phyloP scores from a whole-genome alignment of 306 rosid genomes.

The Gleditsia sinensis region DNA sequence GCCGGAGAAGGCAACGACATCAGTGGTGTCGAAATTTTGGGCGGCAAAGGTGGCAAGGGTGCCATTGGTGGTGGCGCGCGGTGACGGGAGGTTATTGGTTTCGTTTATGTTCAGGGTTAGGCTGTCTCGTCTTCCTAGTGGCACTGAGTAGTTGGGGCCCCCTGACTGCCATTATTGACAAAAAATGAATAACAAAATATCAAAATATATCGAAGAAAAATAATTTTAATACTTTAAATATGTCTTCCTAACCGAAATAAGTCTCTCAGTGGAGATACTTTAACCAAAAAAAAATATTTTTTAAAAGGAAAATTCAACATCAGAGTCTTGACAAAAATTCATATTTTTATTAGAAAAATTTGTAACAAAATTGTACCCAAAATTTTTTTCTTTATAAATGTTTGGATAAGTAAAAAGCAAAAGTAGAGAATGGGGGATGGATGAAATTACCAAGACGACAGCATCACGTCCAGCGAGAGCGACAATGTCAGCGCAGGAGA shows the following conservation, averaged over 20 bases:
- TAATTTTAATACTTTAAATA: too few relatives aligned
- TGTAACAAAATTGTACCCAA: too few relatives aligned
- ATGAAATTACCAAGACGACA: conserved; percentile 46
- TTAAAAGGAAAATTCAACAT: too few relatives aligned
- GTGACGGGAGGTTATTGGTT: conserved; percentile 42
- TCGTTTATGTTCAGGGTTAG: conserved; percentile 8
- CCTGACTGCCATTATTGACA: conserved; percentile 41
- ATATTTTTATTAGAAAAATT: too few relatives aligned
- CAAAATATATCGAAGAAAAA: neutral
- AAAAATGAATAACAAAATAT: neutral
- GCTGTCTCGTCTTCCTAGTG: conserved; percentile 66
- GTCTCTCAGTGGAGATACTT: too few relatives aligned
- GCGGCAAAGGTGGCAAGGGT: neutral
- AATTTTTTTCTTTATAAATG: too few relatives aligned
- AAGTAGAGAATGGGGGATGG: too few relatives aligned
- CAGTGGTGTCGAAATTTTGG: conserved; percentile 42
- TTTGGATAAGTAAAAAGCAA: too few relatives aligned
- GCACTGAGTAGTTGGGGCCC: conserved; percentile 60
- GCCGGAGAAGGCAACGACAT: conserved; percentile 60
- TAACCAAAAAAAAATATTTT: neutral
- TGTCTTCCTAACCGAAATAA: too few relatives aligned
- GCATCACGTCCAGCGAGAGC: conserved; percentile 73
- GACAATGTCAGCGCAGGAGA: conserved; percentile 65
- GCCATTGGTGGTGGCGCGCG: conserved; percentile 17
- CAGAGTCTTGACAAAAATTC: too few relatives aligned